Conservation (phyloP, 805 yeast genomes). For the Grigorovia humatica region DNA sequence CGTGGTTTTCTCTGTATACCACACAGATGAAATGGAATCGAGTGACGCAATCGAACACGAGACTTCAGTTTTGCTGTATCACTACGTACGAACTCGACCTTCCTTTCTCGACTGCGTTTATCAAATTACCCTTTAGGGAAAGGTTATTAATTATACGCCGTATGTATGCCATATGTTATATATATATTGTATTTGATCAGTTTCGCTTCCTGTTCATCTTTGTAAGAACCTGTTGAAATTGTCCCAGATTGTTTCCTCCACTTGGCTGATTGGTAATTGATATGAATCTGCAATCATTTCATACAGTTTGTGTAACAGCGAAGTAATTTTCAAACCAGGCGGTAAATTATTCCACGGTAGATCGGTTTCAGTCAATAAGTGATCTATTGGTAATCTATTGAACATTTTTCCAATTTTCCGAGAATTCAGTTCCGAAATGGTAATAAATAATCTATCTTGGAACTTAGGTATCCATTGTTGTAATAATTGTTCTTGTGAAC, state of each 20-base stretch:
- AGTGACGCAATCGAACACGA: too few relatives aligned
- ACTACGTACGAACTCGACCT: too few relatives aligned
- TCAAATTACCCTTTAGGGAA: not conserved
- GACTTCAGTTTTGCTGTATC: not conserved
- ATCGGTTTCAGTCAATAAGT: not conserved
- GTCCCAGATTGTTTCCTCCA: not conserved
- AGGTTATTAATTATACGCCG: not conserved
- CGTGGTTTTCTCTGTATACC: too few relatives aligned
- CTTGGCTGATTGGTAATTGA: not conserved
- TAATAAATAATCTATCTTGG: slow-evolving; percentile 22
- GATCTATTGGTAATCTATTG: not conserved
- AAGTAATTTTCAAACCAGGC: not conserved
- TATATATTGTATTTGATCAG: too few relatives aligned
- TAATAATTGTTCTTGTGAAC: slow-evolving; percentile 60
- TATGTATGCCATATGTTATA: too few relatives aligned
- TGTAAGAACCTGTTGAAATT: slow-evolving; percentile 5
- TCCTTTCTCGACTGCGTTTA: not conserved
- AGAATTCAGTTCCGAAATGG: slow-evolving; percentile 19
- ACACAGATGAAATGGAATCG: too few relatives aligned
- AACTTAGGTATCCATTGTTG: slow-evolving; percentile 31
- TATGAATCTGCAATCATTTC: too few relatives aligned
- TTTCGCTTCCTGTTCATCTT: too few relatives aligned
- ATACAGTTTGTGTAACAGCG: too few relatives aligned
- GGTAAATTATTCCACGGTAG: not conserved
- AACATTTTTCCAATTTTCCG: slow-evolving; percentile 8